Percentiles rank a stretch among this genome's conserved stretches.
Evolutionary conservation across 1,284 basidiomycete genomes (phyloP).

Genomic region (Pseudozyma pruni): DNA sequence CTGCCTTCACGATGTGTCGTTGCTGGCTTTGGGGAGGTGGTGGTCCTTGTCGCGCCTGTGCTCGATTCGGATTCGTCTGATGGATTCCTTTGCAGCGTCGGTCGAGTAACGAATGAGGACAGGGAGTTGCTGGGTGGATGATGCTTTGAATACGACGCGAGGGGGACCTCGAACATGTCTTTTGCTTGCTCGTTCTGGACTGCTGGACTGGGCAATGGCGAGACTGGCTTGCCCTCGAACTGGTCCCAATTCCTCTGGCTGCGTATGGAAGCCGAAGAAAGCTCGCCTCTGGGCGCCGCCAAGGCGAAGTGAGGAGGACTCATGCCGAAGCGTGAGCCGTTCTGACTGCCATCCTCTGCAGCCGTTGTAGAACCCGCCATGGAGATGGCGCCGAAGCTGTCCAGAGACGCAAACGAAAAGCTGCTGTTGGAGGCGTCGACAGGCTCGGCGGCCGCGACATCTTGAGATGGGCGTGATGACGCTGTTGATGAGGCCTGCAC

Average conservation of each 20-base stretch:
- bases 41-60: constrained; percentile 5
- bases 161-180: constrained; percentile 45
- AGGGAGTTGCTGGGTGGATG: not conserved
- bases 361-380: constrained; percentile 27
- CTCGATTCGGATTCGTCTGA: constrained; percentile 19
- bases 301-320: constrained; percentile 13
- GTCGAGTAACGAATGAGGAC: constrained; percentile 1
- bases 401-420: constrained; percentile 37
- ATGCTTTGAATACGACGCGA: constrained; percentile 17
- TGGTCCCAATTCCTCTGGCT: constrained; percentile 62
- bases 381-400: constrained; percentile 33
- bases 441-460: constrained; percentile 5
- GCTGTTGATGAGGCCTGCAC: constrained; percentile 2
- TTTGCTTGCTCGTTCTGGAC: constrained; percentile 25
- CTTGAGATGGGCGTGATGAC: constrained; percentile 7
- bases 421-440: constrained; percentile 19
- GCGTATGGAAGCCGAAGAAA: constrained; percentile 58
- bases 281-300: constrained; percentile 33
- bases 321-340: constrained; percentile 28
- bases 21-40: constrained; percentile 8
- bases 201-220: constrained; percentile 61
- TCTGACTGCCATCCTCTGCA: constrained; percentile 25
- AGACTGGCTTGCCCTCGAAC: constrained; percentile 63
- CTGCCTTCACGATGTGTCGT: constrained; percentile 13
- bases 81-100: constrained; percentile 2